phyloP scores from a whole-genome alignment of 2,329 filamentous ascomycete genomes.

The Arthrobotrys megalospora region DNA sequence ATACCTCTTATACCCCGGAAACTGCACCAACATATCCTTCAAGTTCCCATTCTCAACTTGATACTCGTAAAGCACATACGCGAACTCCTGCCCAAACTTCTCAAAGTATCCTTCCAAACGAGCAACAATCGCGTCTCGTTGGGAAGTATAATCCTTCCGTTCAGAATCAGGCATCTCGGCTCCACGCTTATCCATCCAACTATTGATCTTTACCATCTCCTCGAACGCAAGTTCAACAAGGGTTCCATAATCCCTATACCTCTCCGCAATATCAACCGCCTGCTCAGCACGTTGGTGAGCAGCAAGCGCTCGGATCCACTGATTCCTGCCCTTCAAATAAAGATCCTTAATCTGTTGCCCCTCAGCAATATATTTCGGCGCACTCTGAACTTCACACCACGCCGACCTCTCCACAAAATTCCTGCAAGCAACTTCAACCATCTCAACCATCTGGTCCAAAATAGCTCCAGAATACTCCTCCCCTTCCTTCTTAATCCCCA shows the following conservation, averaged over 20 bases:
- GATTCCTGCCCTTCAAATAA: constrained; percentile 69
- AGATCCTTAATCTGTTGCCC: constrained; percentile 70
- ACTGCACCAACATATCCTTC: constrained; percentile 75
- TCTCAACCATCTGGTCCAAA: constrained; percentile 70
- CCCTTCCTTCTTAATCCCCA: constrained; percentile 65
- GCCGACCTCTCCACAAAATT: constrained; percentile 74
- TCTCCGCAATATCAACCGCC: constrained; percentile 74
- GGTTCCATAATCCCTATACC: constrained; percentile 73
- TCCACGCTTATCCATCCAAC: constrained; percentile 66
- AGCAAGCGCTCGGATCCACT: constrained; percentile 71
- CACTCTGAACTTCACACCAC: constrained; percentile 73
- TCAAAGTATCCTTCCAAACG: constrained; percentile 73
- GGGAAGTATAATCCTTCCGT: constrained; percentile 29
- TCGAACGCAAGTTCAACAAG: constrained; percentile 70
- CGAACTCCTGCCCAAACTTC: constrained; percentile 77
- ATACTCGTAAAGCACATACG: constrained; percentile 84
- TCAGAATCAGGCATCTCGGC: constrained; percentile 64
- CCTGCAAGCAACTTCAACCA: constrained; percentile 74
- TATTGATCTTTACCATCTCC: constrained; percentile 65
- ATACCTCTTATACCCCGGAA: constrained; percentile 74
- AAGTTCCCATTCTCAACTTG: constrained; percentile 79
- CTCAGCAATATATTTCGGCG: constrained; percentile 67
- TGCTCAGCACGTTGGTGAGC: constrained; percentile 74
- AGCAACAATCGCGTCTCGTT: constrained; percentile 65
- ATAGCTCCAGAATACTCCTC: constrained; percentile 68